phyloP scores from a whole-genome alignment of 352 stramenopile species.

The Globisporangium solare region DNA sequence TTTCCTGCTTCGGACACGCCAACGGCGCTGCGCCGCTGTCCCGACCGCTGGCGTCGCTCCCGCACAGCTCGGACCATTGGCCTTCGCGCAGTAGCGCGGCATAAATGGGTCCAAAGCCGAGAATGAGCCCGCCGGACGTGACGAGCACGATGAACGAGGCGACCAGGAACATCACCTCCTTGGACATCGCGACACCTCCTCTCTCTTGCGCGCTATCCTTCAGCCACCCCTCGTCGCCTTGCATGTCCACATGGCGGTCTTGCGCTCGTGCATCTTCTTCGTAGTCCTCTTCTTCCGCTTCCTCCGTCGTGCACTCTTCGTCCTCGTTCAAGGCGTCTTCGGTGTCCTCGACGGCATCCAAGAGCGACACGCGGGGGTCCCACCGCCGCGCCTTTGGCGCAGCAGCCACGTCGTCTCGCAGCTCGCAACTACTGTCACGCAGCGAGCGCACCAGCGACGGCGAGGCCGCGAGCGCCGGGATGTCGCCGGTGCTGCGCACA shows the following conservation, averaged over 20 bases:
- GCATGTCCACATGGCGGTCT: background rate
- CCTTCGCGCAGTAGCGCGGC: constrained; percentile 56
- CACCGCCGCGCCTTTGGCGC: background rate
- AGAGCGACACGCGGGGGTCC: background rate
- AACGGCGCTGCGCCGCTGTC: background rate
- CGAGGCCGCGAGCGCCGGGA: constrained; percentile 4
- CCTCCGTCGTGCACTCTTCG: background rate
- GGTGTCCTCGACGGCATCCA: constrained; percentile 4
- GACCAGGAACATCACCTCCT: constrained; percentile 60
- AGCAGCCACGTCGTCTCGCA: no score
- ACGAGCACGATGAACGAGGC: constrained; percentile 54
- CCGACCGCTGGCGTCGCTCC: background rate
- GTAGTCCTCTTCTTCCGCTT: constrained; percentile 2
- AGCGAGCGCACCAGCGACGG: background rate
- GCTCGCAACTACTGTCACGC: constrained; percentile 2
- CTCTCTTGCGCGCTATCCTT: background rate
- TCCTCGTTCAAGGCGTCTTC: background rate
- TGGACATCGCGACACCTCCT: constrained; percentile 25
- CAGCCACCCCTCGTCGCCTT: no score
- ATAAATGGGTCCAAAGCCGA: constrained; percentile 77
- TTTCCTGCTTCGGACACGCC: constrained; percentile 56
- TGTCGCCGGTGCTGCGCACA: constrained; percentile 10
- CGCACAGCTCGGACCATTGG: constrained; percentile 68
- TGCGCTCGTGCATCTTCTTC: background rate
- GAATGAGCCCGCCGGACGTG: constrained; percentile 63